phyloP scores from a whole-genome alignment of 2,329 filamentous ascomycete species.

The Teratosphaeria destructans region DNA sequence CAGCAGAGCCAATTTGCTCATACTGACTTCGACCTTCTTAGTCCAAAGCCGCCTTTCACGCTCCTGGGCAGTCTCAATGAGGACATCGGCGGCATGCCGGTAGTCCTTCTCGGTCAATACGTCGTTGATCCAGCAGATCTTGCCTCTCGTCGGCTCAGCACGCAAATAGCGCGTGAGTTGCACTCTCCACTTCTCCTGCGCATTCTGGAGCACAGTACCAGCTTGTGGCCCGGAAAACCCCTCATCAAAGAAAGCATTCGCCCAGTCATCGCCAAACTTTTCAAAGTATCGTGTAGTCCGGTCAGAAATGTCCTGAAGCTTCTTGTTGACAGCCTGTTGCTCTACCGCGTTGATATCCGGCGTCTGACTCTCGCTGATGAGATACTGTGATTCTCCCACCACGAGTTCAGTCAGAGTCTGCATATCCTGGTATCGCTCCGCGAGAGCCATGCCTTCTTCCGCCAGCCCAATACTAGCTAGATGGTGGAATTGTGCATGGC shows the following conservation, averaged over 20 bases:
- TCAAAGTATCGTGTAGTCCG: conserved; percentile 46
- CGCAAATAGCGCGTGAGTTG: conserved; percentile 72
- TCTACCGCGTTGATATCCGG: conserved; percentile 22
- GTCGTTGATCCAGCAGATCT: conserved; percentile 92
- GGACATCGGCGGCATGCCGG: conserved; percentile 57
- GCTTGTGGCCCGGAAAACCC: conserved; percentile 52
- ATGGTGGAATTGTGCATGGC: conserved; percentile 31
- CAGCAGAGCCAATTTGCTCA: conserved; percentile 68
- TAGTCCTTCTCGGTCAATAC: conserved; percentile 67
- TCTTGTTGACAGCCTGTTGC: conserved; percentile 1
- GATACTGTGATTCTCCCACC: conserved; percentile 34
- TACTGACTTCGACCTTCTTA: conserved; percentile 83
- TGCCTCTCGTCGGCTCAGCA: conserved; percentile 58
- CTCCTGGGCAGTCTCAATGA: conserved; percentile 58
- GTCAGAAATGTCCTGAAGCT: conserved; percentile 30
- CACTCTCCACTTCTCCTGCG: conserved; percentile 53
- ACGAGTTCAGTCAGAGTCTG: conserved; percentile 47
- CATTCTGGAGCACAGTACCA: conserved; percentile 55
- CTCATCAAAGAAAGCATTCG: conserved; percentile 69
- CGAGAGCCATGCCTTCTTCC: conserved; percentile 49
- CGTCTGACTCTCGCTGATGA: conserved; percentile 19
- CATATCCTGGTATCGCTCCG: conserved; percentile 54
- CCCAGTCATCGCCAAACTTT: conserved; percentile 56
- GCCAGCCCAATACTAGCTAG: conserved; percentile 42
- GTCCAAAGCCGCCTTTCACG: conserved; percentile 78